Conservation (phyloP, 352 stramenopile genomes). For the Phytopythium sindhum region DNA sequence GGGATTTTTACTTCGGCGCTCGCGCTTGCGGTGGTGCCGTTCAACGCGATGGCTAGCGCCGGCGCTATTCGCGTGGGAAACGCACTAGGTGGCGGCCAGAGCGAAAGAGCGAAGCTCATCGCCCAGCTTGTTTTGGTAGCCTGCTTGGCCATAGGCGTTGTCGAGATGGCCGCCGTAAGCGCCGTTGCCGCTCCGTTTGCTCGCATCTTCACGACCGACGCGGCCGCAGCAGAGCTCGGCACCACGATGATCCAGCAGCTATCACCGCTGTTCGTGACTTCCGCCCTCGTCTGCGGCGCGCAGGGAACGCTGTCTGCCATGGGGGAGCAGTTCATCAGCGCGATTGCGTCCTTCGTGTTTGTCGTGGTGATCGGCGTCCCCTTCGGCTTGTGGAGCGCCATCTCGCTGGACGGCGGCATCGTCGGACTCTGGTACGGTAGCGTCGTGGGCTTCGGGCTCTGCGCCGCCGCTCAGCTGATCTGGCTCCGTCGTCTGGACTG, state of each 20-base stretch:
- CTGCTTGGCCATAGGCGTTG: neutral
- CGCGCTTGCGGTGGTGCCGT: neutral
- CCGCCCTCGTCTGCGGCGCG: neutral
- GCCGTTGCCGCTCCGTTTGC: slow-evolving; percentile 12
- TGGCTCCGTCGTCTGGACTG: slow-evolving; percentile 16
- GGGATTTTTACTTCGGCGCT: slow-evolving; percentile 14
- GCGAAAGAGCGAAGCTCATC: slow-evolving; percentile 7
- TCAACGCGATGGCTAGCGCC: slow-evolving; percentile 9
- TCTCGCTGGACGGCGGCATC: slow-evolving; percentile 13
- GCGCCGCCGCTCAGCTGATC: slow-evolving; percentile 8
- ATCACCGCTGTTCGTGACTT: neutral
- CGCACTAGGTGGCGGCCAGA: slow-evolving; percentile 14
- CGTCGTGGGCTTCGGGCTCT: slow-evolving; percentile 14
- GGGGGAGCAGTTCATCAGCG: slow-evolving; percentile 11
- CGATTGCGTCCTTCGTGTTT: slow-evolving; percentile 1
- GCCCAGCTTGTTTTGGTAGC: neutral
- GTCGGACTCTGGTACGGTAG: slow-evolving; percentile 22
- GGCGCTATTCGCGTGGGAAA: slow-evolving; percentile 16
- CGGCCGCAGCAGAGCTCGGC: neutral
- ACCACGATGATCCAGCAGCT: slow-evolving; percentile 5
- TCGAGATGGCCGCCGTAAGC: neutral
- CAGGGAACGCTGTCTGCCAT: slow-evolving; percentile 10
- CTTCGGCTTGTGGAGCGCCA: slow-evolving; percentile 14
- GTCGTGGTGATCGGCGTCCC: slow-evolving; percentile 15
- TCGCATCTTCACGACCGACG: slow-evolving; percentile 9